These are phyloP conservation scores for Vitis cinerea DNA, from an alignment of 164 flowering plant species.

Conservation along the genomic window DNA sequence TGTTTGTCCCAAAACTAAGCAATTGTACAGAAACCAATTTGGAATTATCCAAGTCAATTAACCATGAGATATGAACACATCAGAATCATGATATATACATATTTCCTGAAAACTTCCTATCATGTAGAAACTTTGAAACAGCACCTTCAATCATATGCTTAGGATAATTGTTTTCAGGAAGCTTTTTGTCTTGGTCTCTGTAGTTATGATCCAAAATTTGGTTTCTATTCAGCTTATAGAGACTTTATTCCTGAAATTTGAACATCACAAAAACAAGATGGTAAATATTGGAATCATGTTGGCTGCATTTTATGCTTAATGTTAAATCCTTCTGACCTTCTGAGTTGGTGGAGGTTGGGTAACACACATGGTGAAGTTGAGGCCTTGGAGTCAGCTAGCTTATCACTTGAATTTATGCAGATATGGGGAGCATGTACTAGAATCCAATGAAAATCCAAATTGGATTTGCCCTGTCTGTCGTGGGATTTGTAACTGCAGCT, in stretches of 20 bases:
- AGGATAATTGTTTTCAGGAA: not conserved
- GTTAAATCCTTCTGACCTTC: not conserved
- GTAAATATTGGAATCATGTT: too few relatives aligned
- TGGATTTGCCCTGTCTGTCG: conserved; percentile 96
- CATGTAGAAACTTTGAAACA: not conserved
- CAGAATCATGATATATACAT: not conserved
- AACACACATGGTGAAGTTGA: not conserved
- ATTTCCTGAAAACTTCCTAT: not conserved
- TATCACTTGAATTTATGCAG: conserved; percentile 28
- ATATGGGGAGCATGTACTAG: conserved; percentile 93
- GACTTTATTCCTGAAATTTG: not conserved
- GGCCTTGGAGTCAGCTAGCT: not conserved
- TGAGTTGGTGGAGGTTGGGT: not conserved
- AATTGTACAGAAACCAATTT: too few relatives aligned
- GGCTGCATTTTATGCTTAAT: not conserved
- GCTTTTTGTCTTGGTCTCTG: not conserved
- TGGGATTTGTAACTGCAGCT: conserved; percentile 96
- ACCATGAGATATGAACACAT: too few relatives aligned
- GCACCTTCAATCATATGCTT: not conserved
- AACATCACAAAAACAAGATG: not conserved
- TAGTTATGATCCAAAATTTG: not conserved
- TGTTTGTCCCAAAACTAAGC: too few relatives aligned
- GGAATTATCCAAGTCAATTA: too few relatives aligned
- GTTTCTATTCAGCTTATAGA: not conserved
- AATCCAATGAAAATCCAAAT: conserved; percentile 63